Evolutionary conservation across 345 rosid genomes (phyloP).

Genomic region (Eucalyptus leucophloia): DNA sequence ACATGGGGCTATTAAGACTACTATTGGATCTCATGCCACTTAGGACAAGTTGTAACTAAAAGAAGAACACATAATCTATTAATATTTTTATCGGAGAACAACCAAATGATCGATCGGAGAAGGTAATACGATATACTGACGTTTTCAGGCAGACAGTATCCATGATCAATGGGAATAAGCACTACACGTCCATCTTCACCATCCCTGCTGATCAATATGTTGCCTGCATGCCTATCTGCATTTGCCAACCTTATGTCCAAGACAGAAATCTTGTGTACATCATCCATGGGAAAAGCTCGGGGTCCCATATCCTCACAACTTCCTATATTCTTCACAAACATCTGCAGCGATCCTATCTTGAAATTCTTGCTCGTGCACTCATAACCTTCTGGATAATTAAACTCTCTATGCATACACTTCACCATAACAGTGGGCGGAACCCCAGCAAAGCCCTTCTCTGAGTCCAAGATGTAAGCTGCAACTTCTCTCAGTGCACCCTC

Average conservation of each 20-base stretch:
- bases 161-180: constrained; percentile 85
- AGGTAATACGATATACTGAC: constrained; percentile 14
- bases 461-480: constrained; percentile 80
- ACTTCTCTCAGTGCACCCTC: constrained; percentile 87
- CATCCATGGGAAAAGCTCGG: constrained; percentile 48
- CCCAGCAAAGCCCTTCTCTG: constrained; percentile 58
- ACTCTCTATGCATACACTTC: constrained; percentile 63
- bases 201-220: constrained; percentile 58
- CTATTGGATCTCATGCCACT: neutral
- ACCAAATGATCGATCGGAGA: neutral
- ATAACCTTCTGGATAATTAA: constrained; percentile 58
- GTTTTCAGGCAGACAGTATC: constrained; percentile 76
- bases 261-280: constrained; percentile 85
- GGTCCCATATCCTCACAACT: constrained; percentile 94
- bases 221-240: constrained; percentile 92
- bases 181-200: constrained; percentile 21
- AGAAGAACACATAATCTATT: neutral
- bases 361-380: constrained; percentile 15
- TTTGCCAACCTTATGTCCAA: constrained; percentile 89
- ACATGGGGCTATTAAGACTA: neutral
- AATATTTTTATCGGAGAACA: neutral
- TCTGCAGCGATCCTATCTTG: constrained; percentile 81
- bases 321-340: constrained; percentile 60
- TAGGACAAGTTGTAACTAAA: neutral
- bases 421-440: constrained; percentile 83